Conservation (phyloP, 495 filamentous ascomycete genomes). For the Arthonia radiata region DNA sequence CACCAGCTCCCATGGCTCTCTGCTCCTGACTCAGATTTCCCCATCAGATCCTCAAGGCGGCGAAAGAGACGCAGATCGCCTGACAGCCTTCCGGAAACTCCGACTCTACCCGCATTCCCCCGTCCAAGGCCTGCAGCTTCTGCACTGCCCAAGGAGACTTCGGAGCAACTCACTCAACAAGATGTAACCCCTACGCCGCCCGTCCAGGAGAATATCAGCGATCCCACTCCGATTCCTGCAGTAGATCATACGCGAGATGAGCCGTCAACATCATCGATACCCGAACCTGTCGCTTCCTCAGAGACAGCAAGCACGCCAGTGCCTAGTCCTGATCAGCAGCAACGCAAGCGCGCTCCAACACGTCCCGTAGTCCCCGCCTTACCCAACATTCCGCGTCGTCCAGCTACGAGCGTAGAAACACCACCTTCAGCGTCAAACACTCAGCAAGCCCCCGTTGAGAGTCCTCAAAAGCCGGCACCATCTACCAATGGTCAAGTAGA, state of each 20-base stretch:
- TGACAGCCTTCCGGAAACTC: too few relatives aligned
- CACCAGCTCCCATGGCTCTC: conserved; percentile 65
- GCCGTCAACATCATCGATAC: conserved; percentile 19
- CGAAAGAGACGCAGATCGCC: conserved; percentile 13
- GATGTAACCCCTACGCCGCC: conserved; percentile 10
- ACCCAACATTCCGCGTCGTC: conserved; percentile 22
- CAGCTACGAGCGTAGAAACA: conserved; percentile 2
- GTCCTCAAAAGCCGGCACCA: conserved; percentile 10
- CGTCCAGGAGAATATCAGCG: conserved; percentile 6
- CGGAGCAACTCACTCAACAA: conserved; percentile 49
- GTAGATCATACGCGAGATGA: conserved; percentile 16
- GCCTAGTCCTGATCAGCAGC: too few relatives aligned
- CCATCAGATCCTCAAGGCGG: conserved; percentile 20
- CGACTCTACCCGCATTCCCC: conserved; percentile 15
- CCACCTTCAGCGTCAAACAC: not conserved
- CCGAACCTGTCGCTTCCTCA: conserved; percentile 39
- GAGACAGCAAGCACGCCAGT: too few relatives aligned
- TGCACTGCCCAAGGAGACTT: conserved; percentile 37
- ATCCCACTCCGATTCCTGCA: conserved; percentile 17
- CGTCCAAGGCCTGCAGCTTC: conserved; percentile 38
- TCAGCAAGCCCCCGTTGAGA: conserved; percentile 7
- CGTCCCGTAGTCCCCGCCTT: conserved; percentile 40
- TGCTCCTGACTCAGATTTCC: conserved; percentile 38
- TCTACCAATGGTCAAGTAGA: too few relatives aligned
- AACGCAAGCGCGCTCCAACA: too few relatives aligned